phyloP scores from a whole-genome alignment of 495 filamentous ascomycete species.

The Jackrogersella multiformis region DNA sequence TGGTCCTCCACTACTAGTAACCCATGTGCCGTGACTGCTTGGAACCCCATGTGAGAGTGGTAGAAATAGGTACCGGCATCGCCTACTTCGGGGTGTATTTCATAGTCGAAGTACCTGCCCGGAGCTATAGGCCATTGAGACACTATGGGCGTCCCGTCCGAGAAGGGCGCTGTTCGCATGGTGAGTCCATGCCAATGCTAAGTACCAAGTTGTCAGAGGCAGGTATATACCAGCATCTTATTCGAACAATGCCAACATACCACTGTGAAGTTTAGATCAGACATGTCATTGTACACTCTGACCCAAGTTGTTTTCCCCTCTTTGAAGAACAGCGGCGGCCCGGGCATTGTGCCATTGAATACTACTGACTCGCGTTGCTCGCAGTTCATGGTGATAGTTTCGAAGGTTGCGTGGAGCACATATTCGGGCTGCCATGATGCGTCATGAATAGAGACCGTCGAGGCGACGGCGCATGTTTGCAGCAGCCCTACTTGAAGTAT shows the following conservation, averaged over 20 bases:
- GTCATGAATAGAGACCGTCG: slow-evolving; percentile 35
- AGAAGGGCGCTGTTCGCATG: slow-evolving; percentile 64
- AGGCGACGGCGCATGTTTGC: slow-evolving; percentile 33
- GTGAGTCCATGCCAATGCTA: slow-evolving; percentile 70
- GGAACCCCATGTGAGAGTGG: slow-evolving; percentile 67
- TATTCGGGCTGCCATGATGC: slow-evolving; percentile 55
- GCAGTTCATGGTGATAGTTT: slow-evolving; percentile 55
- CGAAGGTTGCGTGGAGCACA: slow-evolving; percentile 55
- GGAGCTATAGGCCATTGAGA: slow-evolving; percentile 69
- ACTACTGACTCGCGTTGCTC: slow-evolving; percentile 54
- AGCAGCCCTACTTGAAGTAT: slow-evolving; percentile 34
- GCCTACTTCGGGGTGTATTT: slow-evolving; percentile 58
- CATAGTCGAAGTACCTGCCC: slow-evolving; percentile 69
- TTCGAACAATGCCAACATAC: slow-evolving; percentile 45
- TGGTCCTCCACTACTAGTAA: slow-evolving; percentile 65
- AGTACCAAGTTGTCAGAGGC: slow-evolving; percentile 23
- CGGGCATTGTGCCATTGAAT: slow-evolving; percentile 64
- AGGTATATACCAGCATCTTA: neutral
- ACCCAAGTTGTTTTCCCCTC: slow-evolving; percentile 64
- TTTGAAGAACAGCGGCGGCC: slow-evolving; percentile 58
- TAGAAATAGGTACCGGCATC: slow-evolving; percentile 69
- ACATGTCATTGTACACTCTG: slow-evolving; percentile 67
- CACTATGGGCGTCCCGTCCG: slow-evolving; percentile 63
- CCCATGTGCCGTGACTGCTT: slow-evolving; percentile 62
- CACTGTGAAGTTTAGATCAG: slow-evolving; percentile 63